Evolutionary conservation across 345 rosid genomes (phyloP).

Genomic region (Xanthoceras sorbifolium): DNA sequence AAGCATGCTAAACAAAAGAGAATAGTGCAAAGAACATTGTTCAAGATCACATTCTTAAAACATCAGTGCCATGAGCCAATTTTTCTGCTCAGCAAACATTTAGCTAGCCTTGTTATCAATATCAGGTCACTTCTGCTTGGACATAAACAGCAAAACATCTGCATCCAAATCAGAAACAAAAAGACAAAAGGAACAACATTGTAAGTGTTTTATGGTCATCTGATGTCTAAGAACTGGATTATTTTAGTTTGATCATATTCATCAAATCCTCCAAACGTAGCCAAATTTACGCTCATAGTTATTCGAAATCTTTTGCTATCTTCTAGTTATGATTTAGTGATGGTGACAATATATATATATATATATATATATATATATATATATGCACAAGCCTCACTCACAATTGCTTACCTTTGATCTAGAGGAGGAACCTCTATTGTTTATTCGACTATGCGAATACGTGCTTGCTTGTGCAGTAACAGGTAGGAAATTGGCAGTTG

Average conservation of each 20-base stretch:
- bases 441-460: background rate
- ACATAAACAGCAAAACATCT: slow-evolving; percentile 38
- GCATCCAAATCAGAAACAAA: slow-evolving; percentile 14
- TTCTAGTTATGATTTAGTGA: too few species aligned
- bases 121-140: slow-evolving; percentile 12
- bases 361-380: too few species aligned
- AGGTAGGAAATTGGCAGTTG: slow-evolving; percentile 25
- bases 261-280: too few species aligned
- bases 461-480: background rate
- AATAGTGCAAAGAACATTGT: too few species aligned
- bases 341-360: too few species aligned
- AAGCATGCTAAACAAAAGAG: too few species aligned
- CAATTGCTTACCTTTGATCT: slow-evolving; percentile 32
- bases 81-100: background rate
- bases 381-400: background rate
- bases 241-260: too few species aligned
- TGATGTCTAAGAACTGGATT: too few species aligned
- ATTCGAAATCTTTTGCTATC: too few species aligned
- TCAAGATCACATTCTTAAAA: background rate
- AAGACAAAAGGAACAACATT: background rate
- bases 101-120: too few species aligned
- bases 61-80: background rate
- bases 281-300: too few species aligned
- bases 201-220: too few species aligned
- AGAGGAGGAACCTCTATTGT: slow-evolving; percentile 11